Evolutionary conservation across 2,329 filamentous ascomycete species (phyloP).

Genomic region (Magnaporthiopsis incrustans): DNA sequence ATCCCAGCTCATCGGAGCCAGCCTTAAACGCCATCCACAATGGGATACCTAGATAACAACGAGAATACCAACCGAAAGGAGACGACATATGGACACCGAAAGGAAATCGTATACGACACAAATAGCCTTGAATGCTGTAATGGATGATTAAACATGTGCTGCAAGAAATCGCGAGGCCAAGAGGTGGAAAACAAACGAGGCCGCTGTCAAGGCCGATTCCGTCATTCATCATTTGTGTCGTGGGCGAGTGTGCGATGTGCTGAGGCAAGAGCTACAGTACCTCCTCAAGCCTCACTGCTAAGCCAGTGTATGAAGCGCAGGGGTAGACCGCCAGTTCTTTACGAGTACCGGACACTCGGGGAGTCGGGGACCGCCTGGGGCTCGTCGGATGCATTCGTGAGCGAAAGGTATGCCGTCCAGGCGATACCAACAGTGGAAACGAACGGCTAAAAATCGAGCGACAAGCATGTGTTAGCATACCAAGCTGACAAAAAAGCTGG

Average conservation of each 20-base stretch:
- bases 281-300: background rate
- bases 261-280: background rate
- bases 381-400: conserved; percentile 81
- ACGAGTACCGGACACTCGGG: conserved; percentile 26
- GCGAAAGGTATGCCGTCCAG: conserved; percentile 93
- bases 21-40: background rate
- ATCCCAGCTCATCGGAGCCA: background rate
- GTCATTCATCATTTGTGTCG: background rate
- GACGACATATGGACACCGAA: background rate
- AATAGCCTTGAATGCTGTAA: background rate
- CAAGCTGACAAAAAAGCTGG: background rate
- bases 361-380: conserved; percentile 22
- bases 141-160: background rate
- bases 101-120: background rate
- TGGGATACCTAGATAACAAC: background rate
- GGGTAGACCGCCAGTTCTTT: background rate
- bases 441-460: conserved; percentile 59
- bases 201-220: background rate
- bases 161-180: background rate
- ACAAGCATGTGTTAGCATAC: background rate
- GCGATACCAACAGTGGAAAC: conserved; percentile 93
- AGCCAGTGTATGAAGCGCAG: too few relatives aligned
- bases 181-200: background rate
- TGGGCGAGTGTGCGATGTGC: too few relatives aligned
- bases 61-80: background rate